Evolutionary conservation across 768 basidiomycete genomes (phyloP).

Genomic region (Russula earlei): DNA sequence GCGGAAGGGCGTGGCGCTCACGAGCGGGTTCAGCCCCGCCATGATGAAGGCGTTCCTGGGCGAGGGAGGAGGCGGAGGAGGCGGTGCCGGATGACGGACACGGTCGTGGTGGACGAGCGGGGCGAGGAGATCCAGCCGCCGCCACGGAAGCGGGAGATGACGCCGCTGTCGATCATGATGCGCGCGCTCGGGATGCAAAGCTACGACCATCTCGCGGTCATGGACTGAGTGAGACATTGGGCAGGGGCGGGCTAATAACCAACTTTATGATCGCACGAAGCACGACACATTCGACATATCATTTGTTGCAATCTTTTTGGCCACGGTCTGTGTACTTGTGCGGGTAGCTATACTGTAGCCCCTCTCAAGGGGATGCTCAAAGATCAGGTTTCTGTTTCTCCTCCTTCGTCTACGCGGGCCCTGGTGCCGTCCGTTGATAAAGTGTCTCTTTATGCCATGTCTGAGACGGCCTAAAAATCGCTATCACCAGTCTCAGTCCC

Average conservation of each 20-base stretch:
- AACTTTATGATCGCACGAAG: neutral
- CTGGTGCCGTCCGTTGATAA: no score
- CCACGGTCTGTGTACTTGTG: no score
- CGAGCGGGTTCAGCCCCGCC: conserved; percentile 61
- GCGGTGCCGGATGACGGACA: conserved; percentile 26
- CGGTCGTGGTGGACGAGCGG: conserved; percentile 28
- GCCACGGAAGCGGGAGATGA: conserved; percentile 29
- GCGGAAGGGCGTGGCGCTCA: conserved; percentile 51
- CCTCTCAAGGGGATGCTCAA: no score
- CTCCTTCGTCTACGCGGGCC: no score
- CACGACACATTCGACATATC: no score
- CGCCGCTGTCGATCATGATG: conserved; percentile 26
- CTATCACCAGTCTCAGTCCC: no score
- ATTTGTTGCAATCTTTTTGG: neutral
- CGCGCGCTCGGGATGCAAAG: conserved; percentile 39
- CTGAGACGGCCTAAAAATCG: no score
- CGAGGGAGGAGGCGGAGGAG: conserved; percentile 27
- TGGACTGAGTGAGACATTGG: conserved; percentile 33
- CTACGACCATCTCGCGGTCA: conserved; percentile 47
- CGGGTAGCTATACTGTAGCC: no score
- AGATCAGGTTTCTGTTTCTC: no score
- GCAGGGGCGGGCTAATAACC: no score
- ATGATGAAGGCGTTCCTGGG: conserved; percentile 69
- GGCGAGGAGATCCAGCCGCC: conserved; percentile 26
- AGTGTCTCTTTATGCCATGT: no score